Base-by-base conservation (phyloP, 2,329 filamentous ascomycete species). In the Fusarium hostae region DNA sequence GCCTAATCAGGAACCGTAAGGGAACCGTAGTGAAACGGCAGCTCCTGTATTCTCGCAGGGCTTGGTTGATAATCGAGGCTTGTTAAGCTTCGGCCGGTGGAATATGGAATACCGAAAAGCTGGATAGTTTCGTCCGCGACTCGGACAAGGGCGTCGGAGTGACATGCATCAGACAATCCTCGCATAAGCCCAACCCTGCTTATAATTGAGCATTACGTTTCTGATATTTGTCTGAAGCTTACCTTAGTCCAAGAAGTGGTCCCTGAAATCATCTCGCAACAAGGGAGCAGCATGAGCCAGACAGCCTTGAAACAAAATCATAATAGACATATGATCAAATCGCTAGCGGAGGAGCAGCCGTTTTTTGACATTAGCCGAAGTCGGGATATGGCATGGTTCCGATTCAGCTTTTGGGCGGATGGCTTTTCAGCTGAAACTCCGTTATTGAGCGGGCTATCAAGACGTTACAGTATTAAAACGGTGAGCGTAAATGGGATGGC, bases 1-100 rank as follows among this genome's bases (percentile, higher is more conserved):
- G 28, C 48, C 44, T 54, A 45, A 63, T 65, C 35, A 51, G 70
- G 54, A 69, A 75, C 72, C 64, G 70, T 75, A 72, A 68, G n/a
- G 47, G 26, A 48, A 71, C 43, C 50, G 65, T 44, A 32, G 30
- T 62, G 34, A 70, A 71, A 71, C 58, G 63, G 67, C 57, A 54
- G 40, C 63, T 15, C 10, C 47, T 34, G 47, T 51, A 15, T 37
- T 37, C 9, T 52, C 32, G 12, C 48, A 52, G 39, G 63, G 44
- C 47, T 62, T 66, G 54, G 30, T 71, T 40, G 30, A 56, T 48
- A 26, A 47, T 37, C 22, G 32, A 24, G 67, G 47, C 37, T 70
- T 44, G 63, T 39, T 50, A 66, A 66, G 51, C 50, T 66, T 66
- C 32, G 37, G 50, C 43, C 32, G 51, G 55, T 37, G 60, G 35